Conservation (phyloP, 1,284 basidiomycete species). For the Ustilago lituana region DNA sequence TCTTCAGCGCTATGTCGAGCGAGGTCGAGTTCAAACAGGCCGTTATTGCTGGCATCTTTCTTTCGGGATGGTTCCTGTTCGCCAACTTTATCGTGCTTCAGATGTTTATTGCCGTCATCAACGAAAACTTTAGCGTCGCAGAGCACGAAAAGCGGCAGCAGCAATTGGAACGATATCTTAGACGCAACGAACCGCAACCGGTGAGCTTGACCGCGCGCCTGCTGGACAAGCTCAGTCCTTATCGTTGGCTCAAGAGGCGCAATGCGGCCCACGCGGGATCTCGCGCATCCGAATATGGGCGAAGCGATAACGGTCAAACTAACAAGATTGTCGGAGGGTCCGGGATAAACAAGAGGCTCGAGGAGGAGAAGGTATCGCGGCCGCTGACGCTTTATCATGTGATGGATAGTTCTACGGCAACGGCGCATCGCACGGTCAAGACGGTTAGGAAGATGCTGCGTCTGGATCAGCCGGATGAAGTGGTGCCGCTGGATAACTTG, state of each 20-base stretch:
- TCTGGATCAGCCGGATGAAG: slow-evolving; percentile 73
- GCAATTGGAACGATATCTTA: slow-evolving; percentile 76
- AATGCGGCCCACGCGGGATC: slow-evolving; percentile 69
- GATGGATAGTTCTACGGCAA: slow-evolving; percentile 27
- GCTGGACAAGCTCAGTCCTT: slow-evolving; percentile 83
- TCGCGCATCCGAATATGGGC: slow-evolving; percentile 14
- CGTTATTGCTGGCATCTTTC: slow-evolving; percentile 78
- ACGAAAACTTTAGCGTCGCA: slow-evolving; percentile 93
- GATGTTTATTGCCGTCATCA: slow-evolving; percentile 98
- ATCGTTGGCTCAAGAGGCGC: slow-evolving; percentile 75
- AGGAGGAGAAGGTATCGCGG: slow-evolving; percentile 29
- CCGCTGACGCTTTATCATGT: slow-evolving; percentile 34
- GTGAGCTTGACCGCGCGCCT: slow-evolving; percentile 64
- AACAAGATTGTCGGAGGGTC: slow-evolving; percentile 51
- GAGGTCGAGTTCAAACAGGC: slow-evolving; percentile 79
- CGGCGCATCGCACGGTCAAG: slow-evolving; percentile 41
- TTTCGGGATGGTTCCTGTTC: slow-evolving; percentile 88
- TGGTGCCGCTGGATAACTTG: slow-evolving; percentile 73
- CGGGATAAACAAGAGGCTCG: slow-evolving; percentile 10
- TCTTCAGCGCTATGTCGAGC: slow-evolving; percentile 78
- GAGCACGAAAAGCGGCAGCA: slow-evolving; percentile 87
- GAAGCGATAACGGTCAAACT: slow-evolving; percentile 21
- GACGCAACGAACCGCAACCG: slow-evolving; percentile 66
- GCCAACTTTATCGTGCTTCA: slow-evolving; percentile 95
- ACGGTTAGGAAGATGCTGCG: slow-evolving; percentile 54